Base-by-base conservation (phyloP, 225 moss, liverwort and hornwort genomes). In the Sphagnum contortum region DNA sequence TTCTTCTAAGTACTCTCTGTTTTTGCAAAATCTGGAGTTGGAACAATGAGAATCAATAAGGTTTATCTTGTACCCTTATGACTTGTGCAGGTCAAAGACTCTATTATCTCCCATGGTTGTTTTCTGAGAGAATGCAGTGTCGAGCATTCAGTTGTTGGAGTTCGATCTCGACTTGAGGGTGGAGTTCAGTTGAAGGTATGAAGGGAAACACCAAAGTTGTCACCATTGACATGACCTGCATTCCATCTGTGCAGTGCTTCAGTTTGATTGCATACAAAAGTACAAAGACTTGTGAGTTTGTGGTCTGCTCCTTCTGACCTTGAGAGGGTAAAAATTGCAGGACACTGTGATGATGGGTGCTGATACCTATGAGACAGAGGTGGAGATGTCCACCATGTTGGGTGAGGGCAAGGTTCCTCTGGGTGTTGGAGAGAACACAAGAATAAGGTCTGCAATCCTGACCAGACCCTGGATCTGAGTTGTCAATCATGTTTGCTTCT, bases 71-170 rank as follows among this genome's bases (percentile, higher is more conserved):
- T 64, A 13, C 45, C 3, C 5, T 59, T 29, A 29, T 1, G 29
- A 29, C 4, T 46, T 11, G 48, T 76, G 74, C 60, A 74, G 77
- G 77, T 87, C 64, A 72, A 75, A 5, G 79, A 87, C 50, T 70
- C 89, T 0, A 87, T 89, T 9, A 63, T 89, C 3, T 89, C 89
- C 0, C 89, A 89, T n/a, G 89, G 89, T 3, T 89, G 89, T 12
- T 86, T 89, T 65, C 54, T 89, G 49, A 69, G 79, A 4, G 77
- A 89, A 5, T 87, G 83, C 2, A 71, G 64, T 3, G 77, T 89
- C 0, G 79, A 76, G 59, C 79, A 78, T 61, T 78, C 83, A 3
- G 66, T 89, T 61, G 59, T 87, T 4, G 87, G 87, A 5, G 61
- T 89, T 46, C 77, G 89, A 11, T 89, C 89, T 6, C 69, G 85